Evolutionary conservation across 176 grass and related monocot genomes (phyloP).

Genomic region (Oryza brachyantha): DNA sequence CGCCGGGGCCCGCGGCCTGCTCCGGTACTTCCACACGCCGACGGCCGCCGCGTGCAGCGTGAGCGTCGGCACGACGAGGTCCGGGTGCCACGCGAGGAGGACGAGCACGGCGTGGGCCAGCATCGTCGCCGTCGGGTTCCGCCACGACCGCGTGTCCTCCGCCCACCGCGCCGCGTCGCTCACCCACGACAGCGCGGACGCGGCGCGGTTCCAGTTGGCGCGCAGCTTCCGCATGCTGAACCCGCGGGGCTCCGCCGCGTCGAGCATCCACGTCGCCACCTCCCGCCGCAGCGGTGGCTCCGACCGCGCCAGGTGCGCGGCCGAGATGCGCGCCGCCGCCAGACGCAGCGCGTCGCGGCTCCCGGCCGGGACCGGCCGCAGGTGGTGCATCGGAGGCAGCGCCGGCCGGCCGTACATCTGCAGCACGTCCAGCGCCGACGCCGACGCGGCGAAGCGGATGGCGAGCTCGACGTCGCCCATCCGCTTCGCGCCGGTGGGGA

Average conservation of each 20-base stretch:
- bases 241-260: conserved; percentile 72
- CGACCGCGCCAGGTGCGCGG: conserved; percentile 52
- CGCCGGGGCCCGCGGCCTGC: conserved; percentile 35
- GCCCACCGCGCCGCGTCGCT: conserved; percentile 53
- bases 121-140: conserved; percentile 56
- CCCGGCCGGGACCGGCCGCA: conserved; percentile 41
- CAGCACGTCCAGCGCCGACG: conserved; percentile 56
- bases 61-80: conserved; percentile 62
- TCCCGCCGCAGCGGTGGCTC: conserved; percentile 82
- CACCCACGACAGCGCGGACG: conserved; percentile 60
- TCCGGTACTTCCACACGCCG: conserved; percentile 60
- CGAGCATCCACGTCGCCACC: conserved; percentile 77
- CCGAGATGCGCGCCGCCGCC: conserved; percentile 56
- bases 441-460: conserved; percentile 64
- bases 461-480: conserved; percentile 92
- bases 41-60: conserved; percentile 53
- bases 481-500: conserved; percentile 71
- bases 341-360: conserved; percentile 58
- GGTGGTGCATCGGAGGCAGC: conserved; percentile 72
- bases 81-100: conserved; percentile 85
- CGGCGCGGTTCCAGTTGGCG: conserved; percentile 78
- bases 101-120: conserved; percentile 75
- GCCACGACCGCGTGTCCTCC: conserved; percentile 67
- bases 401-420: conserved; percentile 54
- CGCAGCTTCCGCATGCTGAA: conserved; percentile 98